phyloP scores from a whole-genome alignment of 768 basidiomycete species.

The Lentinula sp. region DNA sequence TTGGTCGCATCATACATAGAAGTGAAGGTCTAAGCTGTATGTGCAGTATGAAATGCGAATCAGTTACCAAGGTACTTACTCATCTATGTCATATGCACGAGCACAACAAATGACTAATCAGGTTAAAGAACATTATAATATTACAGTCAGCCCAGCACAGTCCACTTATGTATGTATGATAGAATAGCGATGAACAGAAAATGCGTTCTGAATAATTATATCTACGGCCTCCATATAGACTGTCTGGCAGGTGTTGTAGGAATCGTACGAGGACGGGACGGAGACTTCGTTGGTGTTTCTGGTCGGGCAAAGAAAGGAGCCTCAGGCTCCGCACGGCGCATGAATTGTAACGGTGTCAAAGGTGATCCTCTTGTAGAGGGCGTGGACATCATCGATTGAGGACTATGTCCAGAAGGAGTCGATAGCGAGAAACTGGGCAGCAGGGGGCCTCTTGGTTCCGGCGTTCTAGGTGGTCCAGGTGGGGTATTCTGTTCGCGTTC shows the following conservation, averaged over 20 bases:
- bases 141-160: too few relatives aligned
- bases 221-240: conserved; percentile 60
- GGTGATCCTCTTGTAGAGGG: conserved; percentile 66
- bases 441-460: conserved; percentile 52
- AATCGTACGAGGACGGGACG: conserved; percentile 33
- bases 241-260: conserved; percentile 44
- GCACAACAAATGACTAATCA: background rate
- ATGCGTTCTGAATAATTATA: background rate
- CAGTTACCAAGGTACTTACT: background rate
- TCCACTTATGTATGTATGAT: background rate
- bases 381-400: conserved; percentile 42
- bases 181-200: background rate
- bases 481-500: conserved; percentile 33
- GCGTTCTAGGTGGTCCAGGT: conserved; percentile 49
- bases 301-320: conserved; percentile 40
- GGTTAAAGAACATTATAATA: background rate
- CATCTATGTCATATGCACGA: background rate
- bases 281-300: conserved; percentile 60
- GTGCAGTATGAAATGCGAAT: background rate
- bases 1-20: too few relatives aligned
- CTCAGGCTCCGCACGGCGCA: conserved; percentile 70
- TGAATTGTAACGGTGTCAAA: conserved; percentile 76
- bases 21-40: background rate
- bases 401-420: conserved; percentile 48
- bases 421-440: conserved; percentile 67